Evolutionary conservation across 768 basidiomycete genomes (phyloP).

Genomic region (Leucocoprinus sp.): DNA sequence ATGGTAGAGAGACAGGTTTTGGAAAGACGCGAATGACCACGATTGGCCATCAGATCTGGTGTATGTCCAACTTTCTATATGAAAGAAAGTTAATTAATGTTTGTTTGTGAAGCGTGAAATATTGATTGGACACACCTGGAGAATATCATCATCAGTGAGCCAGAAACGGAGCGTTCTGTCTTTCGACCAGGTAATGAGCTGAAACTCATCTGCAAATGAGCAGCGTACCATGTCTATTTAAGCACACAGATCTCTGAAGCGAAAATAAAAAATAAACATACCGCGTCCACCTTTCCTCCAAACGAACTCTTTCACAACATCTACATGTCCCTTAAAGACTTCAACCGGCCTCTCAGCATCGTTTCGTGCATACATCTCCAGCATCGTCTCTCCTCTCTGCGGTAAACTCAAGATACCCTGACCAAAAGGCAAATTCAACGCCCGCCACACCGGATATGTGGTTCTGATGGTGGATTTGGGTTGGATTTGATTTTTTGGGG

Average conservation of each 20-base stretch:
- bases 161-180: conserved; percentile 88
- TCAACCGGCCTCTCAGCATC: conserved; percentile 46
- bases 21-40: conserved; percentile 24
- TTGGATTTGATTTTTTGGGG: conserved; percentile 9
- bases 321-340: conserved; percentile 79
- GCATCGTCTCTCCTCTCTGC: conserved; percentile 74
- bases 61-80: conserved; percentile 43
- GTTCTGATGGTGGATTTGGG: conserved; percentile 57
- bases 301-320: conserved; percentile 97
- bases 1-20: conserved; percentile 18
- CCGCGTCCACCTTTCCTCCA: conserved; percentile 72
- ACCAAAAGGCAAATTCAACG: conserved; percentile 88
- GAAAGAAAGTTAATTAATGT: conserved; percentile 9
- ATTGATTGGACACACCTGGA: conserved; percentile 43
- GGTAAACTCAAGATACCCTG: conserved; percentile 80
- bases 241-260: too few relatives aligned
- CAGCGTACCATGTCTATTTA: neutral
- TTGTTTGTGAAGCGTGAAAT: neutral
- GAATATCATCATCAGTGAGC: conserved; percentile 68
- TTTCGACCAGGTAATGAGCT: conserved; percentile 67
- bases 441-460: conserved; percentile 89
- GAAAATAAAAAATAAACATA: conserved; percentile 17
- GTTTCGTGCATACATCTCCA: conserved; percentile 23
- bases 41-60: conserved; percentile 14
- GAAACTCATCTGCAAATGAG: conserved; percentile 37